Evolutionary conservation across 164 flowering plant species (phyloP), one percentile per base, ranked within the genome.

Genomic region (Umbilicus rupestris): DNA sequence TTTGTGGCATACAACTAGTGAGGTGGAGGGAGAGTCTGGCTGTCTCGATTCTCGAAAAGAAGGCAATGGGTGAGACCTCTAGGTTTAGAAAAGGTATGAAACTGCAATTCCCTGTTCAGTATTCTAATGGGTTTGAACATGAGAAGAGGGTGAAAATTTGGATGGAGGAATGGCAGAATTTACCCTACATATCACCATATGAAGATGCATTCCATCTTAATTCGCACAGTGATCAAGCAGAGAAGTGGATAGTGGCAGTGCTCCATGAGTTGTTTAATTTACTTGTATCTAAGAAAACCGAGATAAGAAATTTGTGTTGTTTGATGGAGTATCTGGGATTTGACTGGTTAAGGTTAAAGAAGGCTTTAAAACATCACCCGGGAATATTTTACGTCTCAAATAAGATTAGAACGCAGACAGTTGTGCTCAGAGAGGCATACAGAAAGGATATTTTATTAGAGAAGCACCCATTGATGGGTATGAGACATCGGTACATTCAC

Each of bases 401-500:
- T 73, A 89, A 89, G 83, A 77, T 89, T 41, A 81, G 85, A 74
- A 88, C 89, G 0, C 83, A 83, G 68, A 89, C 97, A 17, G 86
- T 85, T 49, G 86, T 94, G 69, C 83, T 89, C 31, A 83, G 96
- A 71, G 97, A 91, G 73, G 96, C 81, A 16, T 91, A 81, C 63
- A 80, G 72, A 73, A 84, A 87, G 71, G 88, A 87, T 65, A 30
- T 83, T n/a, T 75, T 91, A 84, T 20, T 85, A 16, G 84, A 85
- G 70, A 84, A 81, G 78, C 97, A 55, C 74, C 93, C 89, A 0
- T 57, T 91, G 78, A 83, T 87, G 92, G 83, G 79, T 9, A 78
- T 94, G 83, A 73, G 97, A 68, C 77, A 84, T 74, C 77, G 82
- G 68, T 89, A 86, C 66, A 77, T 87, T 65, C 82, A 83, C 65